A percentile compares a stretch with the other conserved stretches of the same genome.
phyloP scores from a whole-genome alignment of 2,329 filamentous ascomycete species.

The Neocatenulostroma microsporum region DNA sequence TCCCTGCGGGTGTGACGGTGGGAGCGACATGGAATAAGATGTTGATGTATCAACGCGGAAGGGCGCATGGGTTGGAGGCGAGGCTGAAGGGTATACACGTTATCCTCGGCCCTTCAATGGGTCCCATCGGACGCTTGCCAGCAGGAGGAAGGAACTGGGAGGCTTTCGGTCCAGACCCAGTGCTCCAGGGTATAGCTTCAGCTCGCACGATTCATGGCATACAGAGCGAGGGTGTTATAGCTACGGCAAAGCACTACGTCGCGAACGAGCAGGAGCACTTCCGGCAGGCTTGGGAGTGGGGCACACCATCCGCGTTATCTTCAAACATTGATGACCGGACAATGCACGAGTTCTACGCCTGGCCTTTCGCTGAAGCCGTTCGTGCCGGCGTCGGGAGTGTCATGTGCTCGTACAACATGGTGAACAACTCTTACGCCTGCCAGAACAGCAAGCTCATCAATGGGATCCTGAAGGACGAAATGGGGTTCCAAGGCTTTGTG shows the following conservation, averaged over 20 bases:
- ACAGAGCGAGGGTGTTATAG: slow-evolving; percentile 65
- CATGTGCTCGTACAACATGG: slow-evolving; percentile 69
- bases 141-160: slow-evolving; percentile 93
- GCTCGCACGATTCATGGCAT: slow-evolving; percentile 72
- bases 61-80: slow-evolving; percentile 66
- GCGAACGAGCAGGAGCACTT: slow-evolving; percentile 80
- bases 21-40: slow-evolving; percentile 85
- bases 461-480: slow-evolving; percentile 65
- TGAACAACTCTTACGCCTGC: slow-evolving; percentile 53
- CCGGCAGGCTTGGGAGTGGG: slow-evolving; percentile 68
- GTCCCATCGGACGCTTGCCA: slow-evolving; percentile 73
- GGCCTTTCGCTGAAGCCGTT: slow-evolving; percentile 80
- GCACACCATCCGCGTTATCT: slow-evolving; percentile 61
- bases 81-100: slow-evolving; percentile 66
- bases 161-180: slow-evolving; percentile 75
- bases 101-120: slow-evolving; percentile 73
- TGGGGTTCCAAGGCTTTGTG: slow-evolving; percentile 61
- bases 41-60: slow-evolving; percentile 72
- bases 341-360: slow-evolving; percentile 71
- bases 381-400: slow-evolving; percentile 72
- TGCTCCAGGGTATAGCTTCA: slow-evolving; percentile 72
- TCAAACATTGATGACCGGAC: slow-evolving; percentile 68
- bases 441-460: slow-evolving; percentile 76
- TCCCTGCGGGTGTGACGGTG: slow-evolving; percentile 80
- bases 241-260: slow-evolving; percentile 63